Evolutionary conservation across 2,329 filamentous ascomycete species (phyloP), one percentile per base, ranked within the genome.

Genomic region (Fusarium anthophilum): DNA sequence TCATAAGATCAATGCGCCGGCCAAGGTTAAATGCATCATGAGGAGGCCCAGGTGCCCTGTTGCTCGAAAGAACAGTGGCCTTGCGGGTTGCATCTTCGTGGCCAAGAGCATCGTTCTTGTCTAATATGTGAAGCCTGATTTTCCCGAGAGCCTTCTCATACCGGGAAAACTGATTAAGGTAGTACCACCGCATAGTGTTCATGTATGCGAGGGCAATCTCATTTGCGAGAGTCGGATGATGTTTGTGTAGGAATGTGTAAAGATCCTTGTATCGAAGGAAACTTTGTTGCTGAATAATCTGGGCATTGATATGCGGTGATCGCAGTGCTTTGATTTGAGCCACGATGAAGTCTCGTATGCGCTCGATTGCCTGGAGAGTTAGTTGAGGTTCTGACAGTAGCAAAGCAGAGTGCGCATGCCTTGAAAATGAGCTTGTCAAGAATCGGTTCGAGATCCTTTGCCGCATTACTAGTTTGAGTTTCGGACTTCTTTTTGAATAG

Each of bases 161-260:
- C 39, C 96, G 91, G 8, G 90, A 91, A 80, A 99, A 99, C 81
- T 98, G 94, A 74, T 93, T 96, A 60, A 93, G 84, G 80, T 98
- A 98, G 80, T 99, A 99, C 96, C 96, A 99, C 60, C 95, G 91
- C 94, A 99, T 99, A 1, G 97, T 99, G 81, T 98, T 98, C 85
- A 97, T 92, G 79, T 99, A 99, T 8, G 97, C 96, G 80, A 94
- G 93, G 14, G 91, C 91, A 74, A 99, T 97, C 82, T 99, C 94
- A 60, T 95, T 92, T 14, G 94, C 94, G 11, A 99, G 89, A n/a
- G 90, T 87, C 3, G 93, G 86, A 78, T 98, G 95, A 74, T 96
- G 93, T 76, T 90, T 91, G 68, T 94, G 91, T 38, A 99, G 87
- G 79, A 98, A 99, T 11, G 90, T 88, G 82, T 92, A 99, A 0